These are phyloP conservation scores for Aspergillus neotritici DNA, from an alignment of 2,329 filamentous ascomycete genomes.

Conservation along the genomic window DNA sequence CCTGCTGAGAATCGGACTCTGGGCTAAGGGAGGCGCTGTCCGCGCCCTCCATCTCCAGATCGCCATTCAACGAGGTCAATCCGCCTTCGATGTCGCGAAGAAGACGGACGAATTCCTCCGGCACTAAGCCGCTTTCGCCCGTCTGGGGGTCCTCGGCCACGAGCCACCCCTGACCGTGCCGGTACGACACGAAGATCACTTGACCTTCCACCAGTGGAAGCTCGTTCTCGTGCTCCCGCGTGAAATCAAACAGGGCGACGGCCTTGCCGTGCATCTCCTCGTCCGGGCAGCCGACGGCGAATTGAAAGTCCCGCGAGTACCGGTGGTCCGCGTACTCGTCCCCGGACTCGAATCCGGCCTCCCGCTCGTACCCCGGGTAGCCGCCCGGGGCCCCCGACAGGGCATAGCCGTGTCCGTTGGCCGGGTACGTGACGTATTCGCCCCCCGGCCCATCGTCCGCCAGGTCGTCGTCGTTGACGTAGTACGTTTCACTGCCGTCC, in stretches of 20 bases:
- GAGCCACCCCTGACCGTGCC: conserved; percentile 94
- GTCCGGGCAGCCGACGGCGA: conserved; percentile 89
- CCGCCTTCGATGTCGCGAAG: conserved; percentile 91
- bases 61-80: conserved; percentile 62
- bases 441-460: conserved; percentile 64
- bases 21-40: conserved; percentile 49
- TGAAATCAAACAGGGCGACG: conserved; percentile 91
- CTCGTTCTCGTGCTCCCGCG: conserved; percentile 93
- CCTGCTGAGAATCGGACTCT: conserved; percentile 41
- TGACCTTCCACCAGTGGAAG: conserved; percentile 88
- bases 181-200: conserved; percentile 92
- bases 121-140: conserved; percentile 86
- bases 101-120: conserved; percentile 91
- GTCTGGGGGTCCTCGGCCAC: conserved; percentile 95
- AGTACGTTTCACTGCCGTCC: conserved; percentile 70
- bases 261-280: conserved; percentile 98
- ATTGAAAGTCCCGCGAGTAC: conserved; percentile 88
- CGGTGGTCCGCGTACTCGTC: conserved; percentile 57
- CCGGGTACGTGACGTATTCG: conserved; percentile 73
- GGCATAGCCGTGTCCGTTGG: conserved; percentile 57
- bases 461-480: conserved; percentile 61
- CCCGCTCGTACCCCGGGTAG: conserved; percentile 31
- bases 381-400: conserved; percentile 40
- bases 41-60: conserved; percentile 45
- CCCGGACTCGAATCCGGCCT: conserved; percentile 35